Base-by-base conservation (phyloP, 2,329 filamentous ascomycete genomes). In the Cordyceps fumosorosea region DNA sequence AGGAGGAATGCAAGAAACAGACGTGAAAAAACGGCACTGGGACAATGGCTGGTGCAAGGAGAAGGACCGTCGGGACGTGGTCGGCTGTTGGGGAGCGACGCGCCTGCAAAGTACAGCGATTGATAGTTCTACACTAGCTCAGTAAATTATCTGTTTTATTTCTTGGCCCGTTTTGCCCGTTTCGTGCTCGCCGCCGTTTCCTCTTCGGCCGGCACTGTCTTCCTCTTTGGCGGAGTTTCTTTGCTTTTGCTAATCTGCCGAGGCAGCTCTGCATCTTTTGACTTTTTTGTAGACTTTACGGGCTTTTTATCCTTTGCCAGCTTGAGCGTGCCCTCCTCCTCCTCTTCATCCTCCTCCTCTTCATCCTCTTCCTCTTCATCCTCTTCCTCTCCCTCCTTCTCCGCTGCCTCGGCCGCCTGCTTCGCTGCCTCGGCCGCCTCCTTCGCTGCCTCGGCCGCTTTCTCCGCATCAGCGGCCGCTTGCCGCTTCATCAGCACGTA, bases 401-500 rank as follows among this genome's bases (percentile, higher is more conserved):
- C 42, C 42, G 16, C 42, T 5, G 4, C 42, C 3, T 18, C 5
- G 3, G 6, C 42, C 42, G 16, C 42, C 42, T 44, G 14, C n/a
- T 47, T 11, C 1, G 18, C n/a, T n/a, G n/a, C 44, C n/a, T 22
- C 11, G 3, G 44, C 44, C 40, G 12, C 37, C 51, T 51, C 32
- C n/a, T 47, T 22, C 8, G 18, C 44, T 8, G 18, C n/a, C 44
- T 5, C 44, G 5, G 44, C 44, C 44, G 16, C 42, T 14, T 5
- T 7, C 7, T 18, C 42, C 14, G 42, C 42, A 20, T 18, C 42
- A 5, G 16, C 42, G 14, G 47, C 40, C 4, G 12, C 64, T 4
- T 66, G 50, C 29, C 74, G 68, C 66, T 76, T 84, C 69, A 89
- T 82, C 56, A 90, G 70, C 11, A 90, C 88, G 69, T 86, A 91